phyloP scores from a whole-genome alignment of 164 flowering plant species.

The Paratinospora sagittata region DNA sequence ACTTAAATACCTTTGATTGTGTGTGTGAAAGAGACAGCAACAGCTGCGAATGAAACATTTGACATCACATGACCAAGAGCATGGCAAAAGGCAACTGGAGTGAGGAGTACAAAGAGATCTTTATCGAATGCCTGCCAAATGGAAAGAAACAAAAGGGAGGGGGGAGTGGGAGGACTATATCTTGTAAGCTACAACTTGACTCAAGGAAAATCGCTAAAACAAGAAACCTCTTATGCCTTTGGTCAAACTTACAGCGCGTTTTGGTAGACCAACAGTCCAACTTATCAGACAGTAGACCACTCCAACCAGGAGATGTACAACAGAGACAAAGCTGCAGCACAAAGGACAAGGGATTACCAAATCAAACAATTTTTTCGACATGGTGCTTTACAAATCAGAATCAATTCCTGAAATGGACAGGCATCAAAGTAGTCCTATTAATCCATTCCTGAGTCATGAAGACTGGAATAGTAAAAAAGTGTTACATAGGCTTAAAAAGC shows the following conservation, averaged over 20 bases:
- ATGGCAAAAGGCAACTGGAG: conserved; percentile 60
- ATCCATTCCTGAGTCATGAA: not conserved
- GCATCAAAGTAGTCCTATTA: not conserved
- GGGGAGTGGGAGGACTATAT: not conserved
- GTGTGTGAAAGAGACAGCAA: conserved; percentile 65
- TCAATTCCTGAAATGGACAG: not conserved
- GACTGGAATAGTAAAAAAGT: not conserved
- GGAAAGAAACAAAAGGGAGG: not conserved
- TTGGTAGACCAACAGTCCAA: conserved; percentile 53
- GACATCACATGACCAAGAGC: conserved; percentile 71
- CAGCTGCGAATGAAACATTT: conserved; percentile 70
- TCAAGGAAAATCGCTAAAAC: not conserved
- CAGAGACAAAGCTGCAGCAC: conserved; percentile 51
- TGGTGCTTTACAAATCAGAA: not conserved
- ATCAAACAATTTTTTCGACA: not conserved
- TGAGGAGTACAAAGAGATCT: conserved; percentile 41
- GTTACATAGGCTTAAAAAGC: not conserved
- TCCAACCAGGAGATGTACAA: conserved; percentile 59
- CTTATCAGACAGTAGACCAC: conserved; percentile 53
- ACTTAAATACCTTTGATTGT: conserved; percentile 47
- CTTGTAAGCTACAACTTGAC: not conserved
- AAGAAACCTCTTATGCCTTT: not conserved
- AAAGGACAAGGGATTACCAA: not conserved
- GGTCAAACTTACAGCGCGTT: conserved; percentile 51
- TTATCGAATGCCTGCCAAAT: conserved; percentile 44